Evolutionary conservation across 192 early-diverging fungal genomes (phyloP).

Genomic region (Linnemannia hyalina): DNA sequence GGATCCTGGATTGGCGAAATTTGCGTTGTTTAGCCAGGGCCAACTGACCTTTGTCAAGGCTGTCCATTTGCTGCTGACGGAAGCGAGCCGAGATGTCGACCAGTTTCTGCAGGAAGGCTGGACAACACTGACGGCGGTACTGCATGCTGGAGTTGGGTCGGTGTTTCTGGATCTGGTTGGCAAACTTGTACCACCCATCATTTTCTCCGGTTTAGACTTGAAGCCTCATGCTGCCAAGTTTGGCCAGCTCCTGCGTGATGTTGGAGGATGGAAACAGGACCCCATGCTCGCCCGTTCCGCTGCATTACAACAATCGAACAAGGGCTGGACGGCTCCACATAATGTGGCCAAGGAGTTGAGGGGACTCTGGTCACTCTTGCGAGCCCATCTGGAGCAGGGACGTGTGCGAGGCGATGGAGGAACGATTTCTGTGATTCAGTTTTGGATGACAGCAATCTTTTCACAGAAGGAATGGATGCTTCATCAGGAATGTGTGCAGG

Average conservation of each 20-base stretch:
- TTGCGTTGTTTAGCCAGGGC: conserved; percentile 29
- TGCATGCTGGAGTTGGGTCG: conserved; percentile 37
- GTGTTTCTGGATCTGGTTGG: conserved; percentile 40
- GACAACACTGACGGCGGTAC: conserved; percentile 50
- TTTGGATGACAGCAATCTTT: conserved; percentile 45
- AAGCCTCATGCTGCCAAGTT: conserved; percentile 21
- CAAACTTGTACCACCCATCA: conserved; percentile 39
- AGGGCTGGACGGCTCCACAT: background rate
- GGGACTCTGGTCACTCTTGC: conserved; percentile 24
- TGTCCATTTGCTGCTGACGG: conserved; percentile 56
- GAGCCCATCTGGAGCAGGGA: conserved; percentile 13
- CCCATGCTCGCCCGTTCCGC: conserved; percentile 41
- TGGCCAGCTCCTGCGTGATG: conserved; percentile 46
- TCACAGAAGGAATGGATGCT: conserved; percentile 56
- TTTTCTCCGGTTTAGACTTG: conserved; percentile 34
- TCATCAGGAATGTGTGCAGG: conserved; percentile 41
- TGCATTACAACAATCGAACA: background rate
- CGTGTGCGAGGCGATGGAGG: background rate
- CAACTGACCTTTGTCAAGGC: conserved; percentile 57
- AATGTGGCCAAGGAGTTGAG: conserved; percentile 9
- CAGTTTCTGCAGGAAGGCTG: conserved; percentile 64
- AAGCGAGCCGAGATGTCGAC: conserved; percentile 50
- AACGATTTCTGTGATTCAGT: conserved; percentile 11
- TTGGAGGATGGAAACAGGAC: conserved; percentile 55
- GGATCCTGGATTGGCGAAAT: conserved; percentile 48